Evolutionary conservation across 345 rosid genomes (phyloP).

Genomic region (Populus simonii): DNA sequence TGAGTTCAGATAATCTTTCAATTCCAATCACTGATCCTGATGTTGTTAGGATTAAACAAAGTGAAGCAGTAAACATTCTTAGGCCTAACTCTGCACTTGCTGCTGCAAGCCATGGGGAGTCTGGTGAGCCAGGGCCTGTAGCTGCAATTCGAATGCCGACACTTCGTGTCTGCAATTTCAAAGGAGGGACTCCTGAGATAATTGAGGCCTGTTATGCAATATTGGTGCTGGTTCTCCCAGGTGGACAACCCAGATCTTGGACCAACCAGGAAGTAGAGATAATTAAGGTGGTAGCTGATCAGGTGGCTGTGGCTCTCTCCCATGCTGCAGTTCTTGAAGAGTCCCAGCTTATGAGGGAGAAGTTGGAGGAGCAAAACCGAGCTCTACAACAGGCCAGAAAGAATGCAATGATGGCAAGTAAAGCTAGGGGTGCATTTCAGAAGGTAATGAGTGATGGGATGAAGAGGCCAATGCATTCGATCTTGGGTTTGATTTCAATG

Average conservation of each 20-base stretch:
- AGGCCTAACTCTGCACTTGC: slow-evolving; percentile 58
- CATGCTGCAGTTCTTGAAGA: slow-evolving; percentile 97
- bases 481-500: slow-evolving; percentile 75
- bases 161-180: slow-evolving; percentile 78
- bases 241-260: slow-evolving; percentile 66
- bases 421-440: slow-evolving; percentile 73
- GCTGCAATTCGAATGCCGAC: slow-evolving; percentile 97
- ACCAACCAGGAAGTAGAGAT: slow-evolving; percentile 79
- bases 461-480: slow-evolving; percentile 91
- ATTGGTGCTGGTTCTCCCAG: slow-evolving; percentile 78
- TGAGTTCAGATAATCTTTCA: slow-evolving; percentile 26
- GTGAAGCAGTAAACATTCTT: slow-evolving; percentile 59
- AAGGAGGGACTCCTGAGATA: slow-evolving; percentile 86
- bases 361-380: slow-evolving; percentile 82
- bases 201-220: slow-evolving; percentile 68
- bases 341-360: slow-evolving; percentile 90
- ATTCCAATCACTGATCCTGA: slow-evolving; percentile 69
- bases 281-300: slow-evolving; percentile 91
- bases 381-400: slow-evolving; percentile 61
- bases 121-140: slow-evolving; percentile 57
- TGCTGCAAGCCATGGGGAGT: slow-evolving; percentile 55
- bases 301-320: slow-evolving; percentile 94
- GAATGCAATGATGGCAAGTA: slow-evolving; percentile 85
- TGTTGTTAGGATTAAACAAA: slow-evolving; percentile 52
- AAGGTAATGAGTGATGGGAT: slow-evolving; percentile 90